Evolutionary conservation across 2,329 filamentous ascomycete species (phyloP).

Genomic region (Penicillium nordicum): DNA sequence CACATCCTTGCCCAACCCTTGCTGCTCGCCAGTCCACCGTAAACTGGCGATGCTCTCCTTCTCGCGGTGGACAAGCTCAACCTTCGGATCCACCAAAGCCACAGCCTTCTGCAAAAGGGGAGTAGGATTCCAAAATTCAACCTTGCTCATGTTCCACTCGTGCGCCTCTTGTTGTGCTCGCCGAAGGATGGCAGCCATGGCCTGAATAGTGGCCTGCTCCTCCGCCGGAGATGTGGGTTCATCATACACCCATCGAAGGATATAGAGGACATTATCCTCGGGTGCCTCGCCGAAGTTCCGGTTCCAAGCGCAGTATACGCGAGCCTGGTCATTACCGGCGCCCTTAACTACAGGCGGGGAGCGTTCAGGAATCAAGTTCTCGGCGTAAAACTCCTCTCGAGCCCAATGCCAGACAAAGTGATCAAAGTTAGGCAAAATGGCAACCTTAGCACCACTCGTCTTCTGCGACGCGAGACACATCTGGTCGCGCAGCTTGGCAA

Average conservation of each 20-base stretch:
- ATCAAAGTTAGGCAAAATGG: constrained; percentile 65
- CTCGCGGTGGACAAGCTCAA: constrained; percentile 44
- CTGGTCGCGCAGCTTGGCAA: constrained; percentile 61
- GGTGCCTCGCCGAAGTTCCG: constrained; percentile 38
- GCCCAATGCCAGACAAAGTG: constrained; percentile 74
- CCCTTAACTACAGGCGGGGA: constrained; percentile 61
- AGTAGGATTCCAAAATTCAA: constrained; percentile 82
- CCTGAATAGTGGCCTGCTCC: constrained; percentile 50
- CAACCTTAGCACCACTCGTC: constrained; percentile 53
- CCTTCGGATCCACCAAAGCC: constrained; percentile 36
- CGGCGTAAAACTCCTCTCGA: constrained; percentile 74
- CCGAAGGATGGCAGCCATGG: constrained; percentile 61
- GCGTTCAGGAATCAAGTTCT: constrained; percentile 56
- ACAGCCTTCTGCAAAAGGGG: constrained; percentile 48
- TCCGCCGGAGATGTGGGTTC: constrained; percentile 40
- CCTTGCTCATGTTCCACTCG: constrained; percentile 65
- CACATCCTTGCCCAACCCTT: constrained; percentile 38
- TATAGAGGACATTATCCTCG: constrained; percentile 41
- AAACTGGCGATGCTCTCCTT: constrained; percentile 47
- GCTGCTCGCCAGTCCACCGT: constrained; percentile 44
- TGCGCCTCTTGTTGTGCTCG: constrained; percentile 68
- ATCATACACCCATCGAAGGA: constrained; percentile 43
- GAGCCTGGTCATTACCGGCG: constrained; percentile 55
- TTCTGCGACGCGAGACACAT: constrained; percentile 50
- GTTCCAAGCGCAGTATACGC: constrained; percentile 43